A percentile compares a stretch with the other conserved stretches of the same genome.
phyloP scores from a whole-genome alignment of 2,329 filamentous ascomycete genomes.

The Cordyceps cicadae region DNA sequence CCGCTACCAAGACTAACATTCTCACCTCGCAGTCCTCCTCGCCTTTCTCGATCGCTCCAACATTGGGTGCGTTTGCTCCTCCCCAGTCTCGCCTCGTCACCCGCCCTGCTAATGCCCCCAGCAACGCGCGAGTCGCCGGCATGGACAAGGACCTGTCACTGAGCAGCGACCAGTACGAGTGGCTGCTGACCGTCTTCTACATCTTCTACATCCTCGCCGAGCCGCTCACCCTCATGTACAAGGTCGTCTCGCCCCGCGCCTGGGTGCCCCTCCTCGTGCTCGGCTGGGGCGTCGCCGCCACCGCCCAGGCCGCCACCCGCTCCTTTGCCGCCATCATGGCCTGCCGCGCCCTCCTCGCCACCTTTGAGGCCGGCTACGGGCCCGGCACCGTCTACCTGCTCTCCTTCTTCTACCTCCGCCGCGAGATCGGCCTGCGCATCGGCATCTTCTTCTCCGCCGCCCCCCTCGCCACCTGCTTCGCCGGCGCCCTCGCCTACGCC shows the following conservation, averaged over 20 bases:
- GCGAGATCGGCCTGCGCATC: constrained; percentile 23
- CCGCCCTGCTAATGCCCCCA: background rate
- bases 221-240: constrained; percentile 19
- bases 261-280: constrained; percentile 18
- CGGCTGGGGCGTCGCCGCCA: constrained; percentile 17
- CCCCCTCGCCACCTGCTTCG: constrained; percentile 26
- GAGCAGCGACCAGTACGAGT: constrained; percentile 17
- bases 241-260: constrained; percentile 17
- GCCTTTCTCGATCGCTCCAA: constrained; percentile 11
- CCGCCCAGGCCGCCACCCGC: constrained; percentile 16
- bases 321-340: constrained; percentile 18
- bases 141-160: constrained; percentile 16
- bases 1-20: background rate
- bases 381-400: constrained; percentile 23
- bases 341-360: constrained; percentile 20
- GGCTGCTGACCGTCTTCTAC: constrained; percentile 21
- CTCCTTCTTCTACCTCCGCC: constrained; percentile 26
- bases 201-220: constrained; percentile 20
- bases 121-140: constrained; percentile 20
- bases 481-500: constrained; percentile 25
- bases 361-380: constrained; percentile 23
- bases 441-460: constrained; percentile 21
- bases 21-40: background rate
- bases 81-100: too few species aligned
- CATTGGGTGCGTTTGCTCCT: constrained; percentile 5